These are phyloP conservation scores for Lactarius tabidus DNA, from an alignment of 768 basidiomycete genomes.

Conservation along the genomic window DNA sequence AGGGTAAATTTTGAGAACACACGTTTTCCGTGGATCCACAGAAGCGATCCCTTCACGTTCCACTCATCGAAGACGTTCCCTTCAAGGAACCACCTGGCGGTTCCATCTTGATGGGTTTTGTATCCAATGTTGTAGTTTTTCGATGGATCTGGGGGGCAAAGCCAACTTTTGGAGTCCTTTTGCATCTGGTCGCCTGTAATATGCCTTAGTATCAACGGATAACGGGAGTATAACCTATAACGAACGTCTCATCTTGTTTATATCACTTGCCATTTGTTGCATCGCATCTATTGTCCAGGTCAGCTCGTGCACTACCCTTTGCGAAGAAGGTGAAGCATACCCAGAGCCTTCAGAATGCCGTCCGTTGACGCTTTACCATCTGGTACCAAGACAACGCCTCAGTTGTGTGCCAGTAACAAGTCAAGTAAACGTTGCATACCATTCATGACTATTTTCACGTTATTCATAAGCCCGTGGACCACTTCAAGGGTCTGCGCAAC, in stretches of 20 bases:
- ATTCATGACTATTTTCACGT: conserved; percentile 1
- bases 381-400: background rate
- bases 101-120: too few relatives aligned
- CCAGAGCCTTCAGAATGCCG: background rate
- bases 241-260: background rate
- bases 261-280: background rate
- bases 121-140: too few relatives aligned
- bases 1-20: background rate
- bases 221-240: background rate
- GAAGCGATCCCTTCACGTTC: too few relatives aligned
- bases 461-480: too few relatives aligned
- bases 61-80: too few relatives aligned
- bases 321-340: background rate
- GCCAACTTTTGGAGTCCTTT: too few relatives aligned
- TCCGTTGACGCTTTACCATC: background rate
- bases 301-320: background rate
- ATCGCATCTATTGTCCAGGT: too few relatives aligned
- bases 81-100: too few relatives aligned
- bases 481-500: too few relatives aligned
- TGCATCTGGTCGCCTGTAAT: background rate
- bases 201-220: background rate
- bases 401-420: too few relatives aligned
- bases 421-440: background rate
- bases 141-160: too few relatives aligned
- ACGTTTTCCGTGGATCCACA: too few relatives aligned